Evolutionary conservation across 2,329 filamentous ascomycete species (phyloP).

Genomic region (Bisporella sp.): DNA sequence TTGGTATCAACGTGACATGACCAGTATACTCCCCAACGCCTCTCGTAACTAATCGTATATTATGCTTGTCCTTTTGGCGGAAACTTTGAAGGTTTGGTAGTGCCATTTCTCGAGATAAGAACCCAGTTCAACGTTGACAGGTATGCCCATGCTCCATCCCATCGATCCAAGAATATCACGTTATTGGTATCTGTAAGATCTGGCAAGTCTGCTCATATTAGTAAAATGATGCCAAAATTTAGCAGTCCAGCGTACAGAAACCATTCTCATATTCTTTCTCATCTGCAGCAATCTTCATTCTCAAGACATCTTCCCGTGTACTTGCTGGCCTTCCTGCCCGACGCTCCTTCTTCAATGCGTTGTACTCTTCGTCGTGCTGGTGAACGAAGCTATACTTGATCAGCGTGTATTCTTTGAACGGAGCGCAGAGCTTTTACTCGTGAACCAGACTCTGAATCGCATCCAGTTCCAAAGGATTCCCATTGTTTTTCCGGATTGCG

Average conservation of each 20-base stretch:
- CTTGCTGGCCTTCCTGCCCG: conserved; percentile 74
- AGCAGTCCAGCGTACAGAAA: conserved; percentile 53
- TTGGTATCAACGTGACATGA: conserved; percentile 12
- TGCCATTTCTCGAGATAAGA: conserved; percentile 60
- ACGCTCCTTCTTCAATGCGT: conserved; percentile 57
- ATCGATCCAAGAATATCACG: conserved; percentile 57
- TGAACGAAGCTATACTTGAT: conserved; percentile 46
- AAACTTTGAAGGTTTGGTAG: conserved; percentile 64
- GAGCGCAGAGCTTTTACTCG: conserved; percentile 41
- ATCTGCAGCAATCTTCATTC: conserved; percentile 62
- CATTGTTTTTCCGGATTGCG: conserved; percentile 45
- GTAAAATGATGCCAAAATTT: not conserved
- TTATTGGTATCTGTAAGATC: conserved; percentile 65
- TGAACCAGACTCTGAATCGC: conserved; percentile 56
- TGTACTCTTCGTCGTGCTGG: conserved; percentile 66
- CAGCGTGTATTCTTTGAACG: not conserved
- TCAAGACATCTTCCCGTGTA: conserved; percentile 69
- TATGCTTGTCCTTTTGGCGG: conserved; percentile 54
- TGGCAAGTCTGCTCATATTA: conserved; percentile 3
- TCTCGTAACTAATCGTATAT: not conserved
- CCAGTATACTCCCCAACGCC: conserved; percentile 2
- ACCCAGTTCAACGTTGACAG: conserved; percentile 72
- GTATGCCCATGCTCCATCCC: conserved; percentile 80
- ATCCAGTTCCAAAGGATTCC: conserved; percentile 43
- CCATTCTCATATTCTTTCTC: conserved; percentile 76